Conservation (phyloP, 179 eudicot species). For the Sideroxylon spinosum region DNA sequence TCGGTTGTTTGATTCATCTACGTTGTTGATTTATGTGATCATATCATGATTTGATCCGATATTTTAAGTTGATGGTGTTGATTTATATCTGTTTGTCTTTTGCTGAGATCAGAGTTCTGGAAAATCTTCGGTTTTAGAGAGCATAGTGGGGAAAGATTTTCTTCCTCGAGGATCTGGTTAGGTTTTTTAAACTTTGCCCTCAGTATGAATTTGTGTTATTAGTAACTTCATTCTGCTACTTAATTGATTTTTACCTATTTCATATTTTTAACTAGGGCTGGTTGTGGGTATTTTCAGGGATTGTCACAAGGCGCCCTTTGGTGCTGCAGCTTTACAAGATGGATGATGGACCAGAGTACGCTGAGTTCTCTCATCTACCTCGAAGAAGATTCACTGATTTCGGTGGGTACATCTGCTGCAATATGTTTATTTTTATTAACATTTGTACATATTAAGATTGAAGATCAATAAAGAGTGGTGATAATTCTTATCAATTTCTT, state of each 20-base stretch:
- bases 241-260: too few relatives aligned
- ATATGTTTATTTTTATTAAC: not conserved
- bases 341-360: constrained; percentile 68
- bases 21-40: constrained; percentile 2
- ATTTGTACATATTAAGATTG: too few relatives aligned
- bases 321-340: constrained; percentile 72
- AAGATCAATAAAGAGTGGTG: too few relatives aligned
- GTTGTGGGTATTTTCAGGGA: constrained; percentile 32
- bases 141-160: constrained; percentile 85
- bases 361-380: constrained; percentile 73
- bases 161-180: constrained; percentile 92
- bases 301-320: constrained; percentile 78
- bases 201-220: not conserved
- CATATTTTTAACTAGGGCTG: not conserved
- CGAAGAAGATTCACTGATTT: constrained; percentile 60
- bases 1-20: not conserved
- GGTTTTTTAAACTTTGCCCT: constrained; percentile 4
- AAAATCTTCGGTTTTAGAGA: constrained; percentile 84
- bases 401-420: constrained; percentile 30
- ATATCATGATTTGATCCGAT: not conserved
- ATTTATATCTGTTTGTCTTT: not conserved
- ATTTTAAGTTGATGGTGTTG: constrained; percentile 5
- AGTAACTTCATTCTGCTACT: not conserved
- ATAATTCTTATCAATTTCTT: not conserved
- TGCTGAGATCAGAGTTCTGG: constrained; percentile 73